Base-by-base conservation (phyloP, 2,329 filamentous ascomycete species). In the Fusarium domesticum region DNA sequence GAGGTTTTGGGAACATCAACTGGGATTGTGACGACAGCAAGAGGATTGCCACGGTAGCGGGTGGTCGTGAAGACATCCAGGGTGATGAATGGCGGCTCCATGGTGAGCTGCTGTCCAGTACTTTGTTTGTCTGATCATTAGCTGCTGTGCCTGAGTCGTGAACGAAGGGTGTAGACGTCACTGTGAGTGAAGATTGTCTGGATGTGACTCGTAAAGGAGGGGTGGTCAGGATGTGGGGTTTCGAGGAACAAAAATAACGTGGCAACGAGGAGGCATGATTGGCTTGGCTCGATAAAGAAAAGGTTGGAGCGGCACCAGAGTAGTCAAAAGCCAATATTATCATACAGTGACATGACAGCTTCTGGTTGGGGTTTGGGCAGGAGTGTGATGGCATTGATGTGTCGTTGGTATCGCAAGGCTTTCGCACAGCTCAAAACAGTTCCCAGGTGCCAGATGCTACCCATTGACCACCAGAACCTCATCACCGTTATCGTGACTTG, bases 1-100 rank as follows among this genome's bases (percentile, higher is more conserved):
- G 70, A 70, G 17, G 82, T 66, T 12, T 64, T 54, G 7, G 64
- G 63, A 18, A 57, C 51, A 15, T 59, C 45, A 11, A 66, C 49
- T 3, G 77, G 77, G 48, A 84, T 67, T 37, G 72, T 68, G 48
- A 84, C 74, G 18, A 85, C 69, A 25, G 80, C 80, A 30, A 85
- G 73, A 3, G 79, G 80, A 59, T 84, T 84, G 53, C 82, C 81
- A 35, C 66, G 61, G 62, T 73, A 78, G 42, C 66, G 69, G 1
- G 64, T 71, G 19, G 64, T 62, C 35, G 78, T 80, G 65, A 82
- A 81, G 66, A 81, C 78, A 59, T 81, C 77, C 56, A 80, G 69
- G 28, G 77, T 81, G 36, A 71, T 61, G 56, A 77, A 81, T 16
- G 69, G 58, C 43, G 77, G 70, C 47, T 70, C 66, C 61, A 67